Base-by-base conservation (phyloP, 1,139 yeast species). In the Entelexis sorbosivorans region DNA sequence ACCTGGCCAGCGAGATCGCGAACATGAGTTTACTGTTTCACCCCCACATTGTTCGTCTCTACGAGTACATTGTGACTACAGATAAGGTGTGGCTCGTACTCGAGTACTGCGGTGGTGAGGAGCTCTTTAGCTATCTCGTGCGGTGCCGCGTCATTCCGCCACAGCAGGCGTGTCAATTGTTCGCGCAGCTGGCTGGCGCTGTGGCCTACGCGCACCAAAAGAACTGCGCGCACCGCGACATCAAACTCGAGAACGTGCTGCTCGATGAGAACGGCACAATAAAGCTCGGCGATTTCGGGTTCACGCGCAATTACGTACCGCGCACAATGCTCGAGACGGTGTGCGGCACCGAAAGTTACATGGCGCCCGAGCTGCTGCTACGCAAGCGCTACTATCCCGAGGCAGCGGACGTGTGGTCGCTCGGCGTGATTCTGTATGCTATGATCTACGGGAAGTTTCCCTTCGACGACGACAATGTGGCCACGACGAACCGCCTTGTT, bases 211-310 rank as follows among this genome's bases (percentile, higher is more conserved):
- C 91, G 2, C 97, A 91, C 66, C 75, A 82, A 19, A 73, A 80
- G 61, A 82, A 87, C 58, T 79, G 95, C 59, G 82, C 93, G 22
- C 97, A 91, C 67, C 73, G 98, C 53, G 98, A 91, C 64, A 71
- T 91, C 16, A 93, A 93, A 64, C 98, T 97, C 0, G 84, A 84
- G 76, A 93, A 93, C 64, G 88, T 91, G 66, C 89, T 93, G 69
- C 88, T 93, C 59, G 98, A 91, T 65, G 81, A 82, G 58, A 76
- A 86, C 1, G 83, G 84, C 60, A 86, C 89, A 63, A 80, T 91
- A 51, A 93, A 93, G 64, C 85, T 93, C 29, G 98, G 98, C 4
- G 98, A 91, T 69, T 89, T 91, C 68, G 98, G 98, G 0, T 89
- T 91, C 65, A 88, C 95, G 1, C 72, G 97, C 57, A 96, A 88